These are phyloP conservation scores for Mercurialis annua DNA, from an alignment of 345 rosid genomes.

Conservation along the genomic window DNA sequence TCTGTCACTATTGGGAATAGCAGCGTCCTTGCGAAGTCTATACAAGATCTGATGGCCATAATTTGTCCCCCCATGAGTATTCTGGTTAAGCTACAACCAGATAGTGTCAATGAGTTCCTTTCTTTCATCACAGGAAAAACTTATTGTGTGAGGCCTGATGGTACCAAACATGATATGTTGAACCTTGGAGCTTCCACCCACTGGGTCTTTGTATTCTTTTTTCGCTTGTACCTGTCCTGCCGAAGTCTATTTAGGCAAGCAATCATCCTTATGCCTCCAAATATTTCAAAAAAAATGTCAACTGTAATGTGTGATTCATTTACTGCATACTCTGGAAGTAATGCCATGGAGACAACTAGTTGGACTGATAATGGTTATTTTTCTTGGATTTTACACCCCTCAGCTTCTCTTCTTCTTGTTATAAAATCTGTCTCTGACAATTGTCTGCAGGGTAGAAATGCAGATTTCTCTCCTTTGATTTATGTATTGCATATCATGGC, in stretches of 20 bases:
- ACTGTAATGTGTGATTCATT: slow-evolving; percentile 44
- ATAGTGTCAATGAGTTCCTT: slow-evolving; percentile 46
- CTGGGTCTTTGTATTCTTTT: slow-evolving; percentile 65
- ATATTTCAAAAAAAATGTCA: slow-evolving; percentile 51
- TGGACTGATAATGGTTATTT: slow-evolving; percentile 71
- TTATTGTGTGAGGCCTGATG: slow-evolving; percentile 25
- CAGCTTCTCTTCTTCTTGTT: slow-evolving; percentile 61
- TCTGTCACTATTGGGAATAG: slow-evolving; percentile 71
- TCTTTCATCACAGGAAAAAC: slow-evolving; percentile 45
- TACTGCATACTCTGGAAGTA: slow-evolving; percentile 51
- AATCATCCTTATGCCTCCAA: slow-evolving; percentile 63
- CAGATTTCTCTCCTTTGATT: slow-evolving; percentile 49
- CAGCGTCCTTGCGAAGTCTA: slow-evolving; percentile 50
- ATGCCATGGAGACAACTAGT: slow-evolving; percentile 56
- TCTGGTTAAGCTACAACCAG: slow-evolving; percentile 45
- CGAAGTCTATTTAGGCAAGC: slow-evolving; percentile 70
- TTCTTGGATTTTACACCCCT: slow-evolving; percentile 60
- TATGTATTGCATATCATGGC: slow-evolving; percentile 55
- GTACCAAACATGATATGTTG: slow-evolving; percentile 19
- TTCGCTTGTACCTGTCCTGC: slow-evolving; percentile 63
- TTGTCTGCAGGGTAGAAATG: slow-evolving; percentile 40
- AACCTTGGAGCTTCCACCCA: slow-evolving; percentile 37
- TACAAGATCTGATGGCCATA: slow-evolving; percentile 49
- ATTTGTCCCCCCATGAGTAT: slow-evolving; percentile 52
- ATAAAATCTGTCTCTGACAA: slow-evolving; percentile 46